Base-by-base conservation (phyloP, 768 basidiomycete species). In the Collybiopsis luxurians region DNA sequence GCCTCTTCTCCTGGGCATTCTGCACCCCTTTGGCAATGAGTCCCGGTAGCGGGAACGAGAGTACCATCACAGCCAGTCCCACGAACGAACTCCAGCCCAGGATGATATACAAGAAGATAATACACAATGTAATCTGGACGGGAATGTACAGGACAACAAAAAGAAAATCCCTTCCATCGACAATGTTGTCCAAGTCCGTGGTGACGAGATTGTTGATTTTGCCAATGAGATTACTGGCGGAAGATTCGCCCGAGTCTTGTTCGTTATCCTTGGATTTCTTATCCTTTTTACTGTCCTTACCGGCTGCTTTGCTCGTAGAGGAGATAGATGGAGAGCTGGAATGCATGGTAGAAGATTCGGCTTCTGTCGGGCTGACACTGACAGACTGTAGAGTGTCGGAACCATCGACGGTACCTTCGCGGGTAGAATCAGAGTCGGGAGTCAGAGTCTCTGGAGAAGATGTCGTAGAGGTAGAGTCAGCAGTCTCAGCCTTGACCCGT, bases 201-300 rank as follows among this genome's bases (percentile, higher is more conserved):
- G 88, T 84, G 31, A 89, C 80, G 3, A 59, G 43, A 46, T 90
- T 92, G 67, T 87, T 92, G 66, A 92, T 85, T 65, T 83, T 88
- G 10, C 91, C 90, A 36, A 84, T 80, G 19, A 89, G 69, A 63
- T 86, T 85, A 7, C 71, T 72, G 5, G 70, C 28, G 23, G 44
- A 66, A 45, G 70, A 72, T 6, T 61, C 60, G 38, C 40, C 51
- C 26, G 60, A 55, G 10, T 50, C 31, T 13, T n/a, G 7, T 40
- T 56, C 30, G 63, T 61, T 7, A 46, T 50, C 23, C 27, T 57
- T 10, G 59, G 59, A 34, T 55, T 54, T 31, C 46, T 54, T 26
- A 27, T 48, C 50, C 23, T 26, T 31, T 19, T 11, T 21, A 23
- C 40, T 50, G 23, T n/a, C 38, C 48, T 57, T 39, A 26, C 24